Conservation (phyloP, 225 moss, liverwort and hornwort species). For the Takakia lepidozioides region DNA sequence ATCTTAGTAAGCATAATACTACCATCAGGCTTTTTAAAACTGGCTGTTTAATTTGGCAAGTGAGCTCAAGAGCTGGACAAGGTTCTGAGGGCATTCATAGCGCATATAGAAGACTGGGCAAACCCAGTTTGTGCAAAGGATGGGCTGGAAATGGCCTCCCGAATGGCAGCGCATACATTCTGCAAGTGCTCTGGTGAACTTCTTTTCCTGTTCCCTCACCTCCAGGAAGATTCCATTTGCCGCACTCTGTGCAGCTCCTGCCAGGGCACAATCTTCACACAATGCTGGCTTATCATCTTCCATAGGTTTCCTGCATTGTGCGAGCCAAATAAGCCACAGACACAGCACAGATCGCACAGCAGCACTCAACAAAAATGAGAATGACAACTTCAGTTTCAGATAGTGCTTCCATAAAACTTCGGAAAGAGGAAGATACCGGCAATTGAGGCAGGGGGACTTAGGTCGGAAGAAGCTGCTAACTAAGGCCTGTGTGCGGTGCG, state of each 20-base stretch:
- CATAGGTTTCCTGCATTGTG: conserved; percentile 30
- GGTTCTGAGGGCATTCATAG: conserved; percentile 31
- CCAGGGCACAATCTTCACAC: conserved; percentile 31
- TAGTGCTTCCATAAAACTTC: too few relatives aligned
- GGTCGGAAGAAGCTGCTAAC: conserved; percentile 49
- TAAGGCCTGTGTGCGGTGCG: conserved; percentile 36
- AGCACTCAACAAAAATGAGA: too few relatives aligned
- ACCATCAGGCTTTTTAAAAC: too few relatives aligned
- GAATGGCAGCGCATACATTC: conserved; percentile 46
- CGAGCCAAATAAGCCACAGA: too few relatives aligned
- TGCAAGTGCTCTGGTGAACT: conserved; percentile 27
- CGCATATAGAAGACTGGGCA: conserved; percentile 48
- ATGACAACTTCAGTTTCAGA: too few relatives aligned
- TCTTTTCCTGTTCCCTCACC: conserved; percentile 40
- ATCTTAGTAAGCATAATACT: too few relatives aligned
- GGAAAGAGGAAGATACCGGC: conserved; percentile 26
- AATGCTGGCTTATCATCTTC: conserved; percentile 28
- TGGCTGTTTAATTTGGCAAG: conserved; percentile 31
- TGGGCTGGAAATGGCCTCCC: conserved; percentile 39
- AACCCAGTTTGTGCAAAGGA: conserved; percentile 44
- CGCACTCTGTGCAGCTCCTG: conserved; percentile 36
- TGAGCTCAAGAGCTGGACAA: conserved; percentile 23
- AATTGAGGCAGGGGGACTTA: conserved; percentile 34
- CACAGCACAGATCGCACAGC: too few relatives aligned
- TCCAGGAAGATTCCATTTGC: conserved; percentile 18